phyloP scores from a whole-genome alignment of 306 rosid genomes.

The Cucumis hystrix region DNA sequence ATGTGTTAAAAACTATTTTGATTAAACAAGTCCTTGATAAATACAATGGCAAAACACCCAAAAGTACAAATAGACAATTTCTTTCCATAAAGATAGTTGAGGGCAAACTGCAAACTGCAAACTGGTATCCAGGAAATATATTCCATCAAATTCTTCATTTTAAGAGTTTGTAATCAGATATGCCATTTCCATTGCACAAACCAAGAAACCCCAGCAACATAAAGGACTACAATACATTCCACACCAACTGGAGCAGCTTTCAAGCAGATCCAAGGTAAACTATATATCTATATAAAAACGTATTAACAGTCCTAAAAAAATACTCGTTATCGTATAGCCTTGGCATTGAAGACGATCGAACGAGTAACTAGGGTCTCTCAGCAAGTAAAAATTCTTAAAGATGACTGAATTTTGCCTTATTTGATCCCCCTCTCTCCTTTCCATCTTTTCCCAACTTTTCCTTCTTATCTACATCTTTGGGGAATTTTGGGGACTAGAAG shows the following conservation, averaged over 20 bases:
- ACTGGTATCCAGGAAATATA: neutral
- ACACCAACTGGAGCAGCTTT: constrained; percentile 25
- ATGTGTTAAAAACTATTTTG: neutral
- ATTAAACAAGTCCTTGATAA: neutral
- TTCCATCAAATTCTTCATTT: neutral
- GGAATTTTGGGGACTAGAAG: constrained; percentile 13
- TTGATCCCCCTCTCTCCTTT: neutral
- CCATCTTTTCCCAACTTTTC: constrained; percentile 2
- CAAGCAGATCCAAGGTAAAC: constrained; percentile 19
- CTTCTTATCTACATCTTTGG: constrained; percentile 19
- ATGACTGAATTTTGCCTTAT: neutral
- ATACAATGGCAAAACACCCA: neutral
- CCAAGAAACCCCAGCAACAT: constrained; percentile 27
- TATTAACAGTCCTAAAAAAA: constrained; percentile 4
- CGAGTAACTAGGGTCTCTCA: neutral
- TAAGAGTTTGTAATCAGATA: neutral
- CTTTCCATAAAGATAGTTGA: neutral
- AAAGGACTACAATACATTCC: constrained; percentile 29
- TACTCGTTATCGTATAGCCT: neutral
- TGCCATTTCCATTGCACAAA: constrained; percentile 23
- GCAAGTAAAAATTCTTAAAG: neutral
- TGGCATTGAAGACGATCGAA: neutral
- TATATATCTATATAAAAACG: neutral
- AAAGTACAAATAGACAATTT: neutral
- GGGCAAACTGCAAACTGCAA: neutral